Conservation (phyloP, 768 basidiomycete species). For the Amanita jacksonii region DNA sequence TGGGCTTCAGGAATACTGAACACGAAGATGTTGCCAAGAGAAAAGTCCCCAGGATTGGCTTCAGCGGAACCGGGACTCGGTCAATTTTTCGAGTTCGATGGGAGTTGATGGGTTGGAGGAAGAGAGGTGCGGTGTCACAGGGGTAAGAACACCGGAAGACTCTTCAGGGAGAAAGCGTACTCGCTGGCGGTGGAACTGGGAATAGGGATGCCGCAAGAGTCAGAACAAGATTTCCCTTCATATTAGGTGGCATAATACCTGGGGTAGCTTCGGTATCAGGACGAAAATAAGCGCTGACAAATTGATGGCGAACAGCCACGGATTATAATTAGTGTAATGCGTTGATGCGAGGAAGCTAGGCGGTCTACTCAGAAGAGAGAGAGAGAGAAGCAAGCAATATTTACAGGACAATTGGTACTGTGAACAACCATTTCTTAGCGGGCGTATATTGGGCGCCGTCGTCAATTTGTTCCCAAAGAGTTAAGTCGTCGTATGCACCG, state of each 20-base stretch:
- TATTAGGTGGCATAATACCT: conserved; percentile 38
- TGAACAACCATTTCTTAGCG: conserved; percentile 93
- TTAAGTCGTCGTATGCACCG: conserved; percentile 95
- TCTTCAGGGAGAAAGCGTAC: conserved; percentile 67
- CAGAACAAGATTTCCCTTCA: conserved; percentile 11
- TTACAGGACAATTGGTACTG: conserved; percentile 82
- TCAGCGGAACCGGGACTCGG: conserved; percentile 18
- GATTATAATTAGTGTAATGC: conserved; percentile 96
- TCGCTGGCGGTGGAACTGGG: conserved; percentile 75
- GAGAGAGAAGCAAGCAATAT: conserved; percentile 18
- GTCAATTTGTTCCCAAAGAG: conserved; percentile 99
- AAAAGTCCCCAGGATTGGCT: conserved; percentile 39
- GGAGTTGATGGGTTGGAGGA: conserved; percentile 42
- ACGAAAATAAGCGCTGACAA: conserved; percentile 70
- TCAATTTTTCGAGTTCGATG: conserved; percentile 6
- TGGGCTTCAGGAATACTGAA: background rate
- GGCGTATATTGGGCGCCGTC: conserved; percentile 98
- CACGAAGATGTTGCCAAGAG: too few species aligned
- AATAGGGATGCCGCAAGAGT: conserved; percentile 5
- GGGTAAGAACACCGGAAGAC: conserved; percentile 57
- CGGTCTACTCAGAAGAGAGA: conserved; percentile 1
- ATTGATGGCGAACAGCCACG: conserved; percentile 88
- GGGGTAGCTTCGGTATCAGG: conserved; percentile 92
- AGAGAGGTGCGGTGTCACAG: conserved; percentile 49
- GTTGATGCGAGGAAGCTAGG: conserved; percentile 90